phyloP scores from a whole-genome alignment of 129 eudicot species.

The Lactuca sativa region DNA sequence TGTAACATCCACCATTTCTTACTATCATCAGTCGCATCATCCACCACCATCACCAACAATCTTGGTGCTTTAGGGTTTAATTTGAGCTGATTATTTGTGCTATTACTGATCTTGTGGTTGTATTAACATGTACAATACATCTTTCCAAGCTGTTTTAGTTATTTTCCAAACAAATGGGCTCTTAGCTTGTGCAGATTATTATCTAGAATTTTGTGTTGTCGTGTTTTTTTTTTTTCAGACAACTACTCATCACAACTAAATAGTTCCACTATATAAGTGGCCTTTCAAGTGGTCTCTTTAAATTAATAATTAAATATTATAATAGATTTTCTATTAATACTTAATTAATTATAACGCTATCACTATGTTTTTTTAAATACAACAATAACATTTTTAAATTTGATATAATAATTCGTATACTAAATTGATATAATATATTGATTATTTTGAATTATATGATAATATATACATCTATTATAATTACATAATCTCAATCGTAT shows the following conservation, averaged over 20 bases:
- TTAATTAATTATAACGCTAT: too few species aligned
- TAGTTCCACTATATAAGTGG: neutral
- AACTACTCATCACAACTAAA: neutral
- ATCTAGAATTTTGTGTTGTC: neutral
- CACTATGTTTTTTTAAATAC: too few species aligned
- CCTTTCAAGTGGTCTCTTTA: neutral
- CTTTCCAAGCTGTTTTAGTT: neutral
- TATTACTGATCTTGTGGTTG: neutral
- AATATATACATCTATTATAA: too few species aligned
- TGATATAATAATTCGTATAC: too few species aligned
- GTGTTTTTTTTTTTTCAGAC: neutral
- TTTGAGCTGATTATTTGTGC: conserved; percentile 10
- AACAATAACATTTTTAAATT: too few species aligned
- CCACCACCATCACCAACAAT: conserved; percentile 15
- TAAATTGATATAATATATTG: too few species aligned
- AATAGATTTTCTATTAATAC: neutral
- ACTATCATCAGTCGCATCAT: conserved; percentile 36
- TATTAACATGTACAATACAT: neutral
- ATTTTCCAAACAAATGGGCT: neutral
- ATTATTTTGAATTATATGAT: too few species aligned
- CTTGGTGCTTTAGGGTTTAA: conserved; percentile 54
- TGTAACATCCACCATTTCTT: conserved; percentile 49
- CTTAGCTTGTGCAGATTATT: neutral
- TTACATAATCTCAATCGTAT: too few species aligned
- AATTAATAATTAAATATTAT: too few species aligned